Conservation (phyloP, 2,329 filamentous ascomycete genomes). For the Cytospora leucostoma region DNA sequence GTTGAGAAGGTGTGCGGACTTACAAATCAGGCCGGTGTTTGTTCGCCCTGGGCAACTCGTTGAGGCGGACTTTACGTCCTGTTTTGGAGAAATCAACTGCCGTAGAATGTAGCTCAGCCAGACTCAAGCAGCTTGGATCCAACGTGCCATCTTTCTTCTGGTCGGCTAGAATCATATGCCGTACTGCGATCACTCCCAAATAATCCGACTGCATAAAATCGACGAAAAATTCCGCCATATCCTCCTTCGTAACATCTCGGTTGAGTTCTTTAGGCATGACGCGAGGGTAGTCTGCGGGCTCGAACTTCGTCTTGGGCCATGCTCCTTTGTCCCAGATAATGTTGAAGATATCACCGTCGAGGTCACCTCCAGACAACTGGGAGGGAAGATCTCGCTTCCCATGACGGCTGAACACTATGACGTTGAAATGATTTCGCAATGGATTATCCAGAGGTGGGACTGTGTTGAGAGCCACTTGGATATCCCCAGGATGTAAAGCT, state of each 20-base stretch:
- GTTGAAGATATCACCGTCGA: conserved; percentile 82
- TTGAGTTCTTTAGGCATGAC: conserved; percentile 59
- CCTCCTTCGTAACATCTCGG: conserved; percentile 57
- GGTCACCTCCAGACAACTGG: conserved; percentile 76
- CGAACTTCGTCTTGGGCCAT: conserved; percentile 44
- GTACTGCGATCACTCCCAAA: conserved; percentile 64
- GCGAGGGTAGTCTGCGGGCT: conserved; percentile 70
- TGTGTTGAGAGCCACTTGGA: conserved; percentile 66
- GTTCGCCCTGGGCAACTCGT: conserved; percentile 43
- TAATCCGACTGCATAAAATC: conserved; percentile 70
- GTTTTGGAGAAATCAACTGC: conserved; percentile 79
- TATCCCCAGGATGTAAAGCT: conserved; percentile 78
- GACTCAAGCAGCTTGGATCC: conserved; percentile 50
- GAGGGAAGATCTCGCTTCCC: conserved; percentile 76
- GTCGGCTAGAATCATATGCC: conserved; percentile 67
- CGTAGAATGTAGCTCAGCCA: conserved; percentile 67
- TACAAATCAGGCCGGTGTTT: conserved; percentile 57
- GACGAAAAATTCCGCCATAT: conserved; percentile 83
- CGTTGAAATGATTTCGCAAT: conserved; percentile 66
- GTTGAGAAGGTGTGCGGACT: conserved; percentile 33
- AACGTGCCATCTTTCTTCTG: conserved; percentile 52
- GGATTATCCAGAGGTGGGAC: conserved; percentile 63
- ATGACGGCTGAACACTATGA: conserved; percentile 73
- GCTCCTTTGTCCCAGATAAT: conserved; percentile 69
- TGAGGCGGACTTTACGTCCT: conserved; percentile 59